phyloP scores from a whole-genome alignment of 2,329 filamentous ascomycete genomes.

The Aspergillus pseudoterreus region DNA sequence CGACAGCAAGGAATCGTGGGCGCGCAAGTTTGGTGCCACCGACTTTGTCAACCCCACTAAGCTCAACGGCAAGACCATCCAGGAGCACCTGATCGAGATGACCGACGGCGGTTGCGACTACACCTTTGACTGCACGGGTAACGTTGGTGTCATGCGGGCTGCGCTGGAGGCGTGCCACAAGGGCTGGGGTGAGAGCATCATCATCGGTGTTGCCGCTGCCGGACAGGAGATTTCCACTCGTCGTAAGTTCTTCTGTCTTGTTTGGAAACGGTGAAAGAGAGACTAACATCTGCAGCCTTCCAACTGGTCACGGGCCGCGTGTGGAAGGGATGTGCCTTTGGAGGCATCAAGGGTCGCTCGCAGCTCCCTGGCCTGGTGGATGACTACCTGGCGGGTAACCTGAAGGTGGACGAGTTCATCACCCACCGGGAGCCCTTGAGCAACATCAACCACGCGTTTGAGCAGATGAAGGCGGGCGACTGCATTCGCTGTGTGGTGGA shows the following conservation, averaged over 20 bases:
- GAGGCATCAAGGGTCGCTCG: conserved; percentile 93
- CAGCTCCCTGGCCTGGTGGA: conserved; percentile 83
- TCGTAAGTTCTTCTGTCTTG: conserved; percentile 59
- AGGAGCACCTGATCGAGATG: conserved; percentile 93
- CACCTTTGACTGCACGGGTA: conserved; percentile 98
- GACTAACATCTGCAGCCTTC: conserved; percentile 63
- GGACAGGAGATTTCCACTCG: conserved; percentile 93
- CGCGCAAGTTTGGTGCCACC: conserved; percentile 90
- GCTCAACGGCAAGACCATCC: conserved; percentile 70
- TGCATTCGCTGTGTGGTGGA: conserved; percentile 93
- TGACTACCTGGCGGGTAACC: conserved; percentile 82
- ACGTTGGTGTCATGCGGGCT: conserved; percentile 91
- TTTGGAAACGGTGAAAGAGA: background rate
- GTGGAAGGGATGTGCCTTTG: conserved; percentile 97
- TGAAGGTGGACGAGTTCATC: conserved; percentile 99
- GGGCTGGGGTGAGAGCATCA: conserved; percentile 96
- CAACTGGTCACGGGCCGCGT: conserved; percentile 96
- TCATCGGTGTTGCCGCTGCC: conserved; percentile 95
- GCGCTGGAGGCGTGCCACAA: conserved; percentile 98
- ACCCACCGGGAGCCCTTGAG: conserved; percentile 82
- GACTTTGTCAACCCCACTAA: conserved; percentile 93
- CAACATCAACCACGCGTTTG: conserved; percentile 86
- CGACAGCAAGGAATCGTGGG: conserved; percentile 84
- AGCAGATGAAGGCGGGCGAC: conserved; percentile 92
- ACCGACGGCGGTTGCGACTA: conserved; percentile 98